Evolutionary conservation across 164 flowering plant genomes (phyloP).

Genomic region (Macadamia integrifolia): DNA sequence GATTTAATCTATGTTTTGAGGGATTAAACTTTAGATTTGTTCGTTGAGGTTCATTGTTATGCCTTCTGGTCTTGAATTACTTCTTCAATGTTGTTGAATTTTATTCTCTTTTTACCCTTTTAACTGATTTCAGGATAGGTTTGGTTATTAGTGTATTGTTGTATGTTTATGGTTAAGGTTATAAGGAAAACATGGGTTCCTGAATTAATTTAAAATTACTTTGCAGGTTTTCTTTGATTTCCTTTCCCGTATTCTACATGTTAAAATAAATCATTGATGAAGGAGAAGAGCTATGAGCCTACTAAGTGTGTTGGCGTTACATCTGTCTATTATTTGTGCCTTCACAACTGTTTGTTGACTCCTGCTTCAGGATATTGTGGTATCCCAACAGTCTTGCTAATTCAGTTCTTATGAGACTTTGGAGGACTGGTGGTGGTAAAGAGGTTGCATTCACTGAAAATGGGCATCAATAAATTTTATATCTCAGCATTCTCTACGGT

Average conservation of each 20-base stretch:
- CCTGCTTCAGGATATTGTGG: neutral
- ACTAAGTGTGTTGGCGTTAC: neutral
- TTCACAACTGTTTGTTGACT: neutral
- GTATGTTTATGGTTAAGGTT: too few relatives aligned
- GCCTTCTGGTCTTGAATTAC: too few relatives aligned
- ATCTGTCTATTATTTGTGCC: neutral
- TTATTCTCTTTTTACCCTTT: too few relatives aligned
- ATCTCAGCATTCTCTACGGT: slow-evolving; percentile 49
- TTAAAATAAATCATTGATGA: too few relatives aligned
- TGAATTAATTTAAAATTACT: neutral
- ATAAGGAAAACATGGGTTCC: neutral
- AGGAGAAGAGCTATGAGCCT: neutral
- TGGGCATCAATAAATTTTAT: slow-evolving; percentile 18
- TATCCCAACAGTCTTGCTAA: neutral
- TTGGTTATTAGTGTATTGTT: too few relatives aligned
- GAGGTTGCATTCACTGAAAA: slow-evolving; percentile 5
- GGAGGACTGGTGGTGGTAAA: slow-evolving; percentile 9
- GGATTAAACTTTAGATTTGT: too few relatives aligned
- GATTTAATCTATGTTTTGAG: too few relatives aligned
- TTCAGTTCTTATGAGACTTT: slow-evolving; percentile 7
- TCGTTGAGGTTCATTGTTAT: too few relatives aligned
- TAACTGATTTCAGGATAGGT: too few relatives aligned
- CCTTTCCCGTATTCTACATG: neutral
- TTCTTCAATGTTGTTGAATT: too few relatives aligned
- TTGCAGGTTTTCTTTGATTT: slow-evolving; percentile 2